These are phyloP conservation scores for Lineolata rhizophorae DNA, from an alignment of 495 filamentous ascomycete species.

Conservation along the genomic window DNA sequence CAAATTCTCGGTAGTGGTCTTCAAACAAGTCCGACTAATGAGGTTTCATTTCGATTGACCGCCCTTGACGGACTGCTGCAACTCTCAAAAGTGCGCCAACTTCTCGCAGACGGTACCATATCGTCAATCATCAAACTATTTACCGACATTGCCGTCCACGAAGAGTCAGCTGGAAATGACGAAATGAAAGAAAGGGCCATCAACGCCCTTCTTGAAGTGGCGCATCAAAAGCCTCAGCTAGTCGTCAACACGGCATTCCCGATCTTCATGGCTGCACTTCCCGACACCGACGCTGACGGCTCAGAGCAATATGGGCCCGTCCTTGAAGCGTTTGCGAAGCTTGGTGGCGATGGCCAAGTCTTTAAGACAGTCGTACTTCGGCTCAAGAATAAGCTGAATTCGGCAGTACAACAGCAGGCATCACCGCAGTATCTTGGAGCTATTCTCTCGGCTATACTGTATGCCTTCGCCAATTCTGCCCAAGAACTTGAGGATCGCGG, in stretches of 20 bases:
- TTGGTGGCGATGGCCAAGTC: slow-evolving; percentile 38
- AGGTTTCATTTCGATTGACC: slow-evolving; percentile 40
- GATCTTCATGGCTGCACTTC: slow-evolving; percentile 47
- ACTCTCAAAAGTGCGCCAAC: slow-evolving; percentile 29
- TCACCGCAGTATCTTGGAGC: slow-evolving; percentile 32
- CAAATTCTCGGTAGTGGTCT: slow-evolving; percentile 38
- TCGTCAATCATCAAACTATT: slow-evolving; percentile 42
- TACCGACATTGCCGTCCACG: slow-evolving; percentile 39
- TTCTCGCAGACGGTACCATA: slow-evolving; percentile 41
- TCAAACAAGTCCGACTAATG: slow-evolving; percentile 36
- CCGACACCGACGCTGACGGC: slow-evolving; percentile 27
- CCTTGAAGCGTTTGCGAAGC: slow-evolving; percentile 44
- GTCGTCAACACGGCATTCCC: slow-evolving; percentile 54
- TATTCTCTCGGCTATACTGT: slow-evolving; percentile 41
- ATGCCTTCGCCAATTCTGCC: slow-evolving; percentile 34
- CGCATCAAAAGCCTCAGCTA: slow-evolving; percentile 39
- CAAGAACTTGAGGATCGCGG: slow-evolving; percentile 22
- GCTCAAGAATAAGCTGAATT: slow-evolving; percentile 40
- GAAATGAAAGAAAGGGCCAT: slow-evolving; percentile 44
- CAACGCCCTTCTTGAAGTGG: slow-evolving; percentile 36
- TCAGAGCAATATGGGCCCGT: slow-evolving; percentile 28
- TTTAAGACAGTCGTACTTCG: slow-evolving; percentile 49
- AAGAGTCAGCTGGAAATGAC: slow-evolving; percentile 29
- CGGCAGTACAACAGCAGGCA: slow-evolving; percentile 32
- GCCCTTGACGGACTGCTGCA: slow-evolving; percentile 36